Base-by-base conservation (phyloP, 306 rosid genomes). In the Castanea sativa region DNA sequence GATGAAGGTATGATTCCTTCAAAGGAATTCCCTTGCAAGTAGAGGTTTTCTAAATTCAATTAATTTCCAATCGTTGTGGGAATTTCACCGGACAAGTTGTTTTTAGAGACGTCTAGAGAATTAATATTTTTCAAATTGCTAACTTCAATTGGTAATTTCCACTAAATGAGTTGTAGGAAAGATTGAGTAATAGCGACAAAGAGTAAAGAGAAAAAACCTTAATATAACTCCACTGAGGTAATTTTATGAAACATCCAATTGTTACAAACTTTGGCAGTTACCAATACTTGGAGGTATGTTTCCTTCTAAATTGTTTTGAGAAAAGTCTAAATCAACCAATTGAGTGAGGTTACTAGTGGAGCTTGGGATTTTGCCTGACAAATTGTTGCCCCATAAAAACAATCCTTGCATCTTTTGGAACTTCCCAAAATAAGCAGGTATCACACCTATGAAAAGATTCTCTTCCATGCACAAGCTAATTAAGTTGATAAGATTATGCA, bases 271-370 rank as follows among this genome's bases (percentile, higher is more conserved):
- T 32, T 55, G n/a, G 29, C 71, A 81, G 1, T 77, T 63, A 14
- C 56, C 74, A 18, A 88, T 55, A 35, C 71, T 67, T 27, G 30
- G 76, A 33, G 89, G 84, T 74, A 86, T 77, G 38, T 4, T 77
- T 67, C 89, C 86, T 65, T 83, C 53, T 1, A 86, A 71, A 67
- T 38, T 71, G 79, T 86, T 83, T 5, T 2, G 18, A 1, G 55
- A 55, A 0, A 85, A 19, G 6, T 1, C 1, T 12, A 83, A 73
- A 8, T 1, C 1, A 60, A 6, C 65, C 33, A 88, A 27, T 7
- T 76, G 73, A 10, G 71, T 79, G 19, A 88, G 80, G 52, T 86
- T 88, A 1, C 89, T 80, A 49, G 81, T 30, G 19, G 75, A 81
- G 12, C 58, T 0, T 3, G 81, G 78, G 20, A 85, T 56, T 3